These are phyloP conservation scores for Marasmius sp. DNA, from an alignment of 1,284 basidiomycete genomes.

Conservation along the genomic window DNA sequence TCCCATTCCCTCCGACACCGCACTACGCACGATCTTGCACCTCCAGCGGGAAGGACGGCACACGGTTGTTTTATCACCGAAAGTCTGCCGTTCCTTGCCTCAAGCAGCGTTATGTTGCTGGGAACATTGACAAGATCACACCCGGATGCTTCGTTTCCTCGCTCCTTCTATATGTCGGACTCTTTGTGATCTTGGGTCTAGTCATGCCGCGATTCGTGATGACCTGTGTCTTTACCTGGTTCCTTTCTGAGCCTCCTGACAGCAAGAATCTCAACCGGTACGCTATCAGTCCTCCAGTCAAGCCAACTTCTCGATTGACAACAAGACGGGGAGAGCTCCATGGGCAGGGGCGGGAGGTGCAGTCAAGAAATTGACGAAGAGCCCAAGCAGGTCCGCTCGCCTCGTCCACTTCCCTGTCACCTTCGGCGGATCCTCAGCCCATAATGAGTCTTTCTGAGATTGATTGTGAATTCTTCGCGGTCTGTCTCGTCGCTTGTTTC, in stretches of 20 bases:
- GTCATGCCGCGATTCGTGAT: constrained; percentile 92
- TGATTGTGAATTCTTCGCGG: constrained; percentile 90
- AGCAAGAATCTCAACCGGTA: constrained; percentile 67
- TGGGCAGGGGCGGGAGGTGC: constrained; percentile 69
- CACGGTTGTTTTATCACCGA: constrained; percentile 78
- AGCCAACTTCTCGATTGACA: constrained; percentile 90
- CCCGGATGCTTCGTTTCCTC: constrained; percentile 94
- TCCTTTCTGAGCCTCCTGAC: constrained; percentile 78
- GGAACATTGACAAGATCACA: constrained; percentile 94
- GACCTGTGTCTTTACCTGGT: constrained; percentile 98
- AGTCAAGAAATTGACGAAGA: constrained; percentile 48
- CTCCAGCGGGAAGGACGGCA: constrained; percentile 83
- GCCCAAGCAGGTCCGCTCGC: constrained; percentile 44
- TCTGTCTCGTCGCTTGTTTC: constrained; percentile 97
- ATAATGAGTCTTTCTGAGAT: constrained; percentile 85
- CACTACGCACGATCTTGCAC: constrained; percentile 76
- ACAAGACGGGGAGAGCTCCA: constrained; percentile 87
- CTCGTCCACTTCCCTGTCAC: constrained; percentile 50
- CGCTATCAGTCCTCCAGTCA: constrained; percentile 89
- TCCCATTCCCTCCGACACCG: constrained; percentile 69
- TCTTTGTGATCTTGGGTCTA: constrained; percentile 89
- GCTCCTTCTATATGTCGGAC: constrained; percentile 88
- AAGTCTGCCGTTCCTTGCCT: constrained; percentile 76
- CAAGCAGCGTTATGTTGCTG: constrained; percentile 83
- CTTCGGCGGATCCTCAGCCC: constrained; percentile 45